phyloP scores from a whole-genome alignment of 1,139 yeast species.

The Debaryomyces fabryi region DNA sequence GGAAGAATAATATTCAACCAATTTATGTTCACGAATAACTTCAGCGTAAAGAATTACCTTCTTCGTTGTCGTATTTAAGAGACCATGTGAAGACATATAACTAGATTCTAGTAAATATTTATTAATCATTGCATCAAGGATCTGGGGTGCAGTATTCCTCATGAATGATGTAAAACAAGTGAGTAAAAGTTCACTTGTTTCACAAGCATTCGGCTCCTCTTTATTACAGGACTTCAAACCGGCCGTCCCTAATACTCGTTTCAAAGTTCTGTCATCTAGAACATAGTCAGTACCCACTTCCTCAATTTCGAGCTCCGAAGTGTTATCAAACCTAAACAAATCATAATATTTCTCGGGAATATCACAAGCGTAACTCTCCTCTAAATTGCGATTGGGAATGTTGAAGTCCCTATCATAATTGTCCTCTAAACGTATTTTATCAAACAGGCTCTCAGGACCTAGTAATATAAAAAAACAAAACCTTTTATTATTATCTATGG shows the following conservation, averaged over 20 bases:
- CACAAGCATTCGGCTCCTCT: background rate
- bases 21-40: slow-evolving; percentile 53
- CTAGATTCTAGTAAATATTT: slow-evolving; percentile 17
- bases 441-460: slow-evolving; percentile 27
- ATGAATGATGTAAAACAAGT: slow-evolving; percentile 58
- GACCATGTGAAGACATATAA: background rate
- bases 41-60: slow-evolving; percentile 35
- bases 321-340: slow-evolving; percentile 18
- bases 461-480: slow-evolving; percentile 30
- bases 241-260: slow-evolving; percentile 44
- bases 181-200: slow-evolving; percentile 34
- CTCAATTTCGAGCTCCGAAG: slow-evolving; percentile 19
- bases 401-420: slow-evolving; percentile 27
- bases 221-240: slow-evolving; percentile 39
- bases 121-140: slow-evolving; percentile 32
- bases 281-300: slow-evolving; percentile 22
- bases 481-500: slow-evolving; percentile 23
- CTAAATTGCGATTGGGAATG: slow-evolving; percentile 17
- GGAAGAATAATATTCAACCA: slow-evolving; percentile 47
- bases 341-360: slow-evolving; percentile 24
- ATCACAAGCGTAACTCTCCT: slow-evolving; percentile 31
- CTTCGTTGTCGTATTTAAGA: slow-evolving; percentile 6
- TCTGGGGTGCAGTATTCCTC: slow-evolving; percentile 40
- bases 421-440: slow-evolving; percentile 14
- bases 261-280: slow-evolving; percentile 20